These are phyloP conservation scores for Leucocoprinus birnbaumii DNA, from an alignment of 768 basidiomycete genomes.

Conservation along the genomic window DNA sequence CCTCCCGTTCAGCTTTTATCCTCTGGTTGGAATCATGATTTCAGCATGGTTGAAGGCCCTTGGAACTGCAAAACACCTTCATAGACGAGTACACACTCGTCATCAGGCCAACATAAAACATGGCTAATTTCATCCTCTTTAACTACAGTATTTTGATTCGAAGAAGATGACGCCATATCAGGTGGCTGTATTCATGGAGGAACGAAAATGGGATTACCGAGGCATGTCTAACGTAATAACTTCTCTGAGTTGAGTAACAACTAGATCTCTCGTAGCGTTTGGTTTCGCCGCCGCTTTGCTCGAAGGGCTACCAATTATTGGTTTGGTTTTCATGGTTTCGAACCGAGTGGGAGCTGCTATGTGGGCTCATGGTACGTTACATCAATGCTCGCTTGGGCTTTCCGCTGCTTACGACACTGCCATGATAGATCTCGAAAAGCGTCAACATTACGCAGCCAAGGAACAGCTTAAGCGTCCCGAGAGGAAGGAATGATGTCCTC, in stretches of 20 bases:
- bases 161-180: conserved; percentile 80
- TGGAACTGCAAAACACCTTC: conserved; percentile 65
- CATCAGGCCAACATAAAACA: background rate
- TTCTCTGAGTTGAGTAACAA: background rate
- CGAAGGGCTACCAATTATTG: conserved; percentile 79
- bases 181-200: conserved; percentile 76
- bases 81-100: conserved; percentile 51
- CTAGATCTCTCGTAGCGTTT: conserved; percentile 51
- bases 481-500: background rate
- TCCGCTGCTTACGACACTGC: too few relatives aligned
- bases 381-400: too few relatives aligned
- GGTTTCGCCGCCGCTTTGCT: conserved; percentile 83
- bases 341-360: conserved; percentile 92
- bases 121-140: background rate
- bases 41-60: conserved; percentile 66
- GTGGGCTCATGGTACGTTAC: conserved; percentile 81
- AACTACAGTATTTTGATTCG: conserved; percentile 69
- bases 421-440: conserved; percentile 54
- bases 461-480: conserved; percentile 12
- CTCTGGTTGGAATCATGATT: conserved; percentile 60
- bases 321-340: conserved; percentile 78
- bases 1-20: conserved; percentile 63
- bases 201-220: conserved; percentile 87
- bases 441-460: conserved; percentile 45
- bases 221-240: conserved; percentile 37